These are phyloP conservation scores for Euphorbia tirucalli DNA, from an alignment of 345 rosid genomes.

Conservation along the genomic window DNA sequence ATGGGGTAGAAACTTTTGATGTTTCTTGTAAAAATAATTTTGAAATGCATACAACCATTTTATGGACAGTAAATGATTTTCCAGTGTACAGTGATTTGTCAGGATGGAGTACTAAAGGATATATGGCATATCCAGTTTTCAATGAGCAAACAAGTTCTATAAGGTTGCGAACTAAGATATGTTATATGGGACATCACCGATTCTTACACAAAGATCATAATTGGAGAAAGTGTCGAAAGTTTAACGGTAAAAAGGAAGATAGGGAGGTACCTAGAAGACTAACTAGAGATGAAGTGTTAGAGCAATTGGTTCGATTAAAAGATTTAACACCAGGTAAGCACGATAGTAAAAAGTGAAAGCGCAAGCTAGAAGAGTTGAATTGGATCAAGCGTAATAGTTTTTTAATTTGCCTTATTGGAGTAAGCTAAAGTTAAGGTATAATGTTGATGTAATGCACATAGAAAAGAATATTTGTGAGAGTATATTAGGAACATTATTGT, in stretches of 20 bases:
- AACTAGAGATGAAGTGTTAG: neutral
- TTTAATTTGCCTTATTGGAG: neutral
- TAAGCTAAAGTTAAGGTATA: too few species aligned
- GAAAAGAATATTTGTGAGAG: slow-evolving; percentile 5
- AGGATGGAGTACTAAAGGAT: slow-evolving; percentile 4
- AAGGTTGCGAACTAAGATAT: neutral
- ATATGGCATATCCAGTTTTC: too few species aligned
- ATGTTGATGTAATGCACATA: neutral
- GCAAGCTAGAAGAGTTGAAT: neutral
- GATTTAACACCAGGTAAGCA: neutral
- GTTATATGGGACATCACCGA: neutral
- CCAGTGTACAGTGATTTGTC: too few species aligned
- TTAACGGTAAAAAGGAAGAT: neutral
- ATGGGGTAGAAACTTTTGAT: neutral
- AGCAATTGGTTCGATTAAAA: neutral
- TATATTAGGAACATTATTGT: neutral
- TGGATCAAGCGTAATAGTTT: neutral
- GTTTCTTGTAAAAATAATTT: neutral
- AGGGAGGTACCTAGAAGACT: neutral
- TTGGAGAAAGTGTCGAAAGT: neutral
- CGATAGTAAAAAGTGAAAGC: neutral
- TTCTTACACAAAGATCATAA: neutral
- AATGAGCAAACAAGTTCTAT: neutral
- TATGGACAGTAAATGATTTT: neutral
- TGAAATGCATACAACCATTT: neutral